A percentile compares a stretch with the other conserved stretches of the same genome.
Evolutionary conservation across 2,329 filamentous ascomycete species (phyloP).

Genomic region (Chaetomium strumarium): DNA sequence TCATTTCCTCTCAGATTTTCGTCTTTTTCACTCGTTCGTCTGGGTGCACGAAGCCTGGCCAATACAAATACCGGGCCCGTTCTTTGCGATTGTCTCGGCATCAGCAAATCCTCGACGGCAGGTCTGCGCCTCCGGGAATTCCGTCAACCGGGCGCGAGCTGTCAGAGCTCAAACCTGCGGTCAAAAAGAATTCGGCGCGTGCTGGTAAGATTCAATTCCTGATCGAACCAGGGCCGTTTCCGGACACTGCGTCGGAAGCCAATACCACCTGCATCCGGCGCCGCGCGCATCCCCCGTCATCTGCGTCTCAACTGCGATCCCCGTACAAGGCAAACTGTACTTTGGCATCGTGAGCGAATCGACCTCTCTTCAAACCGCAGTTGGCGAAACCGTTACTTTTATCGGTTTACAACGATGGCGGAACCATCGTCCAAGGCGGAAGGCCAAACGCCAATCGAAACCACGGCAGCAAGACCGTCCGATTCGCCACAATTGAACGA

Average conservation of each 20-base stretch:
- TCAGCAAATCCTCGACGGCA: constrained; percentile 4
- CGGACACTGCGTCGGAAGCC: constrained; percentile 14
- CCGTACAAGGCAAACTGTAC: not conserved
- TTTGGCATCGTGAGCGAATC: not conserved
- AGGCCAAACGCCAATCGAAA: constrained; percentile 3
- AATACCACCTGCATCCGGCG: constrained; percentile 7
- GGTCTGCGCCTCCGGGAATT: constrained; percentile 1
- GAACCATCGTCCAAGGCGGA: constrained; percentile 8
- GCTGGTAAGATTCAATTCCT: not conserved
- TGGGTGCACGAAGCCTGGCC: not conserved
- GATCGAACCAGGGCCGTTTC: constrained; percentile 14
- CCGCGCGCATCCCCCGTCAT: not conserved
- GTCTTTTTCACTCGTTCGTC: not conserved
- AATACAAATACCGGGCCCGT: not conserved
- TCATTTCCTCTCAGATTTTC: not conserved
- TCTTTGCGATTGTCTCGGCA: not conserved
- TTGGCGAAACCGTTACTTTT: not conserved
- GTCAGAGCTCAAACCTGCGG: not conserved
- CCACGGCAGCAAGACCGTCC: constrained; percentile 3
- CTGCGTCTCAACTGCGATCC: not conserved
- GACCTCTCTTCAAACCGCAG: not conserved
- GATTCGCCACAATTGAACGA: constrained; percentile 7
- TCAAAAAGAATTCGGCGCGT: not conserved
- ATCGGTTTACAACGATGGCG: constrained; percentile 12
- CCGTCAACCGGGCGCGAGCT: not conserved